Percentiles rank a stretch among this genome's conserved stretches.
These are phyloP conservation scores for Kuraishia hungarica DNA, from an alignment of 805 yeast species.

Conservation along the genomic window DNA sequence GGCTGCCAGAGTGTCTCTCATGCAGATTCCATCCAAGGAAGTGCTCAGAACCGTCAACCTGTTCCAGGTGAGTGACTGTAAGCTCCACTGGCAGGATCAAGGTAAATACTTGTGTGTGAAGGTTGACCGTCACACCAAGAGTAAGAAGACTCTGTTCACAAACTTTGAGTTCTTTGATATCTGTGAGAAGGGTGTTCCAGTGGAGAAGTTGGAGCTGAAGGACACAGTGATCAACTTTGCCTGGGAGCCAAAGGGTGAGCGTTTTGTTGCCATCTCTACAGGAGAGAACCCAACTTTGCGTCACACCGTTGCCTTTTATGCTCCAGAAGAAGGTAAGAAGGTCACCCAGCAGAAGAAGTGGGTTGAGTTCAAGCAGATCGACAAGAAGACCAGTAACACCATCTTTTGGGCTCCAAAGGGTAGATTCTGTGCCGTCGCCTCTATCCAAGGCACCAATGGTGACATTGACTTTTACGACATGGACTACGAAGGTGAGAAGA, in stretches of 20 bases:
- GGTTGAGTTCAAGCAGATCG: conserved; percentile 46
- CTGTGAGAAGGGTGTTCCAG: conserved; percentile 85
- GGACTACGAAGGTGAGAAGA: conserved; percentile 64
- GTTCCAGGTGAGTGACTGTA: conserved; percentile 89
- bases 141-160: conserved; percentile 85
- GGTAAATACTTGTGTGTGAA: conserved; percentile 82
- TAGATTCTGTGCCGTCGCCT: conserved; percentile 59
- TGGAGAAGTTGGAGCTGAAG: conserved; percentile 87
- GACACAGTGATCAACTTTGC: conserved; percentile 82
- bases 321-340: conserved; percentile 59
- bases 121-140: conserved; percentile 95
- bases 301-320: conserved; percentile 71
- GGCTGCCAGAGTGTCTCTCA: conserved; percentile 87
- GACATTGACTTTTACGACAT: conserved; percentile 81
- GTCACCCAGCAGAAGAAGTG: conserved; percentile 27
- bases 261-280: conserved; percentile 75
- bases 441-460: conserved; percentile 33
- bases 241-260: conserved; percentile 92
- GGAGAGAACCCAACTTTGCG: conserved; percentile 52
- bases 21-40: conserved; percentile 78
- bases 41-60: conserved; percentile 85
- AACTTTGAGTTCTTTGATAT: conserved; percentile 87
- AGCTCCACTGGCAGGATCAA: conserved; percentile 89
- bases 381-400: conserved; percentile 60
- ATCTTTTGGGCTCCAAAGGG: conserved; percentile 91